Evolutionary conservation across 345 rosid genomes (phyloP).

Genomic region (Hibiscus trionum): DNA sequence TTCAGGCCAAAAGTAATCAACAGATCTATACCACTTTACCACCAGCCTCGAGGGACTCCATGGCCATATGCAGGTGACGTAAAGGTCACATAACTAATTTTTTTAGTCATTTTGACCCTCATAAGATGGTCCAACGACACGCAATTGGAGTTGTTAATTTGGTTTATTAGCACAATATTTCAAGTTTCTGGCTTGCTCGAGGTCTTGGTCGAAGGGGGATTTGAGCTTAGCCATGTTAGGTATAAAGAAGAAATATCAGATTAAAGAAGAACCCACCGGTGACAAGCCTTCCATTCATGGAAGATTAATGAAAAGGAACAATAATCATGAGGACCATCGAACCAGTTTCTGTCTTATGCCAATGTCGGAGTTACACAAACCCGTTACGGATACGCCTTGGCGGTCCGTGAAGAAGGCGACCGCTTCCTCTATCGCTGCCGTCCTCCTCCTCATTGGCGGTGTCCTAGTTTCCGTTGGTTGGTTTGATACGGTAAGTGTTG

Average conservation of each 20-base stretch:
- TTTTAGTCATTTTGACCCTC: not conserved
- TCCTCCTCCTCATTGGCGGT: not conserved
- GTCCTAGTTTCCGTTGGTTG: not conserved
- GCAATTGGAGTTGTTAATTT: not conserved
- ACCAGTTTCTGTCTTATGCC: not conserved
- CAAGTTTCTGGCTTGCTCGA: not conserved
- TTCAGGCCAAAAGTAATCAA: not conserved
- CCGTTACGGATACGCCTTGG: not conserved
- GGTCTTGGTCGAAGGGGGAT: not conserved
- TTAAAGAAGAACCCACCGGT: no score
- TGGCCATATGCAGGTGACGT: not conserved
- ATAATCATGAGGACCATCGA: no score
- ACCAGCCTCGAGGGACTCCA: not conserved
- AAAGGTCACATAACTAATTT: not conserved
- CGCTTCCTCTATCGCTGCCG: not conserved
- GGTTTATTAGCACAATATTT: not conserved
- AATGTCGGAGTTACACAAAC: not conserved
- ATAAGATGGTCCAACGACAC: not conserved
- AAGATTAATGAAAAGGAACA: not conserved
- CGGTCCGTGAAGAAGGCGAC: not conserved
- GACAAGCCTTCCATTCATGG: not conserved
- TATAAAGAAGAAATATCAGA: no score
- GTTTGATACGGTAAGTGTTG: conserved; percentile 1
- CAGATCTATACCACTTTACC: not conserved
- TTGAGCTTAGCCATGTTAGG: conserved; percentile 2